Conservation (phyloP, 805 yeast genomes). For the Candida insectalens region DNA sequence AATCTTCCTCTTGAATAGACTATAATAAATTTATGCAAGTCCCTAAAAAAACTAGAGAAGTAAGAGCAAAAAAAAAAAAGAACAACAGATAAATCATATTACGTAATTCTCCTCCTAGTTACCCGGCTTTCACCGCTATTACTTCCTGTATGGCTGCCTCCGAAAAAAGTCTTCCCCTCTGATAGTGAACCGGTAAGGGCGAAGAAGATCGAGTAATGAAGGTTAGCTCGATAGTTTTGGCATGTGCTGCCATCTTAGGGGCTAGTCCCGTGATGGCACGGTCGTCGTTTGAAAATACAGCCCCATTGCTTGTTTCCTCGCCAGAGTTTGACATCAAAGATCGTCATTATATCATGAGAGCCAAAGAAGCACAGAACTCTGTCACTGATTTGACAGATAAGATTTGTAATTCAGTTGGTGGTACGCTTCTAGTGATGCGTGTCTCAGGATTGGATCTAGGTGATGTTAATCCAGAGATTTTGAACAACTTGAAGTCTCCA, state of each 20-base stretch:
- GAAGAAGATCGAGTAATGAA: too few relatives aligned
- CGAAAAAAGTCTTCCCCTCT: too few relatives aligned
- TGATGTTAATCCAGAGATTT: constrained; percentile 8
- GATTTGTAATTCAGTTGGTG: constrained; percentile 9
- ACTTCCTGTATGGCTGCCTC: too few relatives aligned
- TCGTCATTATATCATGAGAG: constrained; percentile 12
- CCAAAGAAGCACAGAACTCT: constrained; percentile 3
- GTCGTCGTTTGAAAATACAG: constrained; percentile 22
- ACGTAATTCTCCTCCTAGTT: too few relatives aligned
- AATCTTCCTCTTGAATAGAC: too few relatives aligned
- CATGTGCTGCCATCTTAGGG: neutral
- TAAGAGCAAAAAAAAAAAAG: too few relatives aligned
- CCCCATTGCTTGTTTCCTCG: constrained; percentile 20
- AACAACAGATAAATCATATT: too few relatives aligned
- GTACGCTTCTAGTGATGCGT: constrained; percentile 9
- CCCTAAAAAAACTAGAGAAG: too few relatives aligned
- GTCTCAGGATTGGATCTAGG: constrained; percentile 12
- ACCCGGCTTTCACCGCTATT: too few relatives aligned
- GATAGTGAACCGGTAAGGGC: too few relatives aligned
- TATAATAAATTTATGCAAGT: too few relatives aligned
- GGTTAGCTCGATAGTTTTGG: too few relatives aligned
- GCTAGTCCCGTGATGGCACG: neutral
- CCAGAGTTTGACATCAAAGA: constrained; percentile 2
- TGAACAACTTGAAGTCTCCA: constrained; percentile 4
- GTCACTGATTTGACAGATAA: constrained; percentile 8